Base-by-base conservation (phyloP, 2,329 filamentous ascomycete genomes). In the Leptodontidium sp. region DNA sequence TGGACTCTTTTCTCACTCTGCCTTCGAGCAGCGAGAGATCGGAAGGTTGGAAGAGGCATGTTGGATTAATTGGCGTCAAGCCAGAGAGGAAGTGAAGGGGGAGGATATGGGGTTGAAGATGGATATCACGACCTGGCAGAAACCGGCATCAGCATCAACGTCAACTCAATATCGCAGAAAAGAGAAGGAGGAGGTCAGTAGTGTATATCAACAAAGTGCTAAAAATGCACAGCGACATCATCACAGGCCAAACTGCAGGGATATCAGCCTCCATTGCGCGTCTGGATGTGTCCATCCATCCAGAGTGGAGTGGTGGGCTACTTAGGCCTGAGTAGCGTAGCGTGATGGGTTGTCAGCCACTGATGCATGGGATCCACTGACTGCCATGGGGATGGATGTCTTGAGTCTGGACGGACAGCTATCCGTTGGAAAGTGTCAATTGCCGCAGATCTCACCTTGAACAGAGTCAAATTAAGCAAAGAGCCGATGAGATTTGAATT, bases 11-110 rank as follows among this genome's bases (percentile, higher is more conserved):
- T 68, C 58, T 70, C 66, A 14, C 67, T 50, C 65, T 73, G 66
- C 24, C 70, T 68, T 45, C 72, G 67, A 40, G 73, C 68, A 43
- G 71, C 70, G 1, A 75, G 58, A 0, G 77, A 74, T 62, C 73
- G 68, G 65, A 79, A 76, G 17, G 71, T 79, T 76, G 73, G 77
- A 67, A 75, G 78, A 72, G 67, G 71, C 74, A 77, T 77, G 57
- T 29, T 69, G 52, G 40, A 45, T 49, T 32, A 45, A 61, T 61
- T 50, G 64, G 47, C 58, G 49, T 67, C 45, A 58, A 61, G 61
- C 29, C 26, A 57, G 32, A 40, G 55, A 26, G 15, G 61, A 38
- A 1, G 21, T 1, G 21, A 21, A 57, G n/a, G 47, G n/a, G 24
- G 14, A 26, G 14, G 52, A 32, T 29, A 14, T 17, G 26, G 15